A percentile compares a stretch with the other conserved stretches of the same genome.
Conservation (phyloP, 2,329 filamentous ascomycete species). For the Calycina marina region DNA sequence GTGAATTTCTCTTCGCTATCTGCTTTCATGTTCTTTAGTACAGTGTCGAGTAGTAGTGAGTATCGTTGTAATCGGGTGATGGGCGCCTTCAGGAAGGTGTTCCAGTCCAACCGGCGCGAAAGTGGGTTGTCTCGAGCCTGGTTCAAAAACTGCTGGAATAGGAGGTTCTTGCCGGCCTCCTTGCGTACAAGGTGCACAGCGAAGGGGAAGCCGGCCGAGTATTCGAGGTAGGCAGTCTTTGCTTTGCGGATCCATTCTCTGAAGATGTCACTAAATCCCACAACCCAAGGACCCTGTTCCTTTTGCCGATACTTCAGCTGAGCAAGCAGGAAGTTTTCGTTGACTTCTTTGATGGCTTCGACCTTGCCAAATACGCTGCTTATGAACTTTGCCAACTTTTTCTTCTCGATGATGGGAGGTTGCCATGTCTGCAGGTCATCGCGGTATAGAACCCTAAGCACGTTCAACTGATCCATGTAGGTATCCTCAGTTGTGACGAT, state of each 20-base stretch:
- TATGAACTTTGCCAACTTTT: conserved; percentile 67
- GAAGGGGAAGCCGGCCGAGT: conserved; percentile 74
- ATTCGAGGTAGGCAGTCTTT: conserved; percentile 76
- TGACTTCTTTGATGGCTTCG: conserved; percentile 76
- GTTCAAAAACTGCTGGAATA: conserved; percentile 78
- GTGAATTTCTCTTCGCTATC: conserved; percentile 87
- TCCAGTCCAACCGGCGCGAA: conserved; percentile 78
- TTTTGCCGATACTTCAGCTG: conserved; percentile 95
- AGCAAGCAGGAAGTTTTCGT: conserved; percentile 81
- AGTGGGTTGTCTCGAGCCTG: conserved; percentile 63
- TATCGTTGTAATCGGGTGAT: conserved; percentile 90
- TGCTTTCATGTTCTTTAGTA: conserved; percentile 67
- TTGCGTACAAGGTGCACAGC: conserved; percentile 72
- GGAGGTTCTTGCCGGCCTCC: conserved; percentile 69
- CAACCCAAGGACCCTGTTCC: conserved; percentile 89
- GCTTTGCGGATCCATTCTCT: conserved; percentile 97
- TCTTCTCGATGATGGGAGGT: conserved; percentile 67
- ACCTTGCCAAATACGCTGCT: conserved; percentile 80
- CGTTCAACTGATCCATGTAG: conserved; percentile 79
- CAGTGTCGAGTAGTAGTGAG: conserved; percentile 65
- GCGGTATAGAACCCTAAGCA: conserved; percentile 72
- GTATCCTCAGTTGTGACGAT: conserved; percentile 86
- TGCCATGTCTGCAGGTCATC: conserved; percentile 61
- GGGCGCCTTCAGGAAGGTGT: conserved; percentile 83
- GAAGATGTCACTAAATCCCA: conserved; percentile 93